Evolutionary conservation across 805 yeast species (phyloP).

Genomic region (Candida golubevii): DNA sequence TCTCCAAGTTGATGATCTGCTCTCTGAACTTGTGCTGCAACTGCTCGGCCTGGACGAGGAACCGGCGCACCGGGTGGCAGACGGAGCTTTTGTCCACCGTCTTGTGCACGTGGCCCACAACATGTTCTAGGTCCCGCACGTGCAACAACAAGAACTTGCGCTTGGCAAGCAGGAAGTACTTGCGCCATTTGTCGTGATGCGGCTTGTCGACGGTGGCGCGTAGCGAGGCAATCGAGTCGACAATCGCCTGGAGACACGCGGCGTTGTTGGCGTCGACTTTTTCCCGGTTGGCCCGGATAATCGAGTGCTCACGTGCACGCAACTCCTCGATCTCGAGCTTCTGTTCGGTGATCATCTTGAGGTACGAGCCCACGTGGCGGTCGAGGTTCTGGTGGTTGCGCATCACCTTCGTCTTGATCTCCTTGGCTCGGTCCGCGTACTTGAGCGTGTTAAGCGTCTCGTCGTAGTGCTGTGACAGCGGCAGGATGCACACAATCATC

Average conservation of each 20-base stretch:
- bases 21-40: constrained; percentile 30
- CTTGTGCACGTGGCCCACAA: constrained; percentile 1
- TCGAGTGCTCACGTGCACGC: constrained; percentile 46
- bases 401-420: constrained; percentile 74
- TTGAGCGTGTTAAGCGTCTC: constrained; percentile 88
- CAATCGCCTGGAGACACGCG: constrained; percentile 35
- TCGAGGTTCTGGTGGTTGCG: constrained; percentile 73
- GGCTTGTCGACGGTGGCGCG: constrained; percentile 38
- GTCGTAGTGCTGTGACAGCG: constrained; percentile 82
- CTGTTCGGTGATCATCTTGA: constrained; percentile 81
- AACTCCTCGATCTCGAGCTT: constrained; percentile 68
- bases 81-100: neutral
- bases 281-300: constrained; percentile 36
- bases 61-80: constrained; percentile 1
- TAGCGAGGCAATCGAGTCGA: constrained; percentile 41
- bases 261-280: constrained; percentile 32
- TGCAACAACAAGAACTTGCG: constrained; percentile 31
- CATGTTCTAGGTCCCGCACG: constrained; percentile 6
- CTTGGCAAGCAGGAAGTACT: constrained; percentile 43
- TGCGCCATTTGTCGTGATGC: constrained; percentile 42
- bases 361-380: constrained; percentile 79
- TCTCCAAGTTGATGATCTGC: constrained; percentile 52
- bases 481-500: constrained; percentile 93
- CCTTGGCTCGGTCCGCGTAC: constrained; percentile 89
- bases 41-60: constrained; percentile 21